These are phyloP conservation scores for Pestalotiopsis sp. DNA, from an alignment of 2,329 filamentous ascomycete species.

Conservation along the genomic window DNA sequence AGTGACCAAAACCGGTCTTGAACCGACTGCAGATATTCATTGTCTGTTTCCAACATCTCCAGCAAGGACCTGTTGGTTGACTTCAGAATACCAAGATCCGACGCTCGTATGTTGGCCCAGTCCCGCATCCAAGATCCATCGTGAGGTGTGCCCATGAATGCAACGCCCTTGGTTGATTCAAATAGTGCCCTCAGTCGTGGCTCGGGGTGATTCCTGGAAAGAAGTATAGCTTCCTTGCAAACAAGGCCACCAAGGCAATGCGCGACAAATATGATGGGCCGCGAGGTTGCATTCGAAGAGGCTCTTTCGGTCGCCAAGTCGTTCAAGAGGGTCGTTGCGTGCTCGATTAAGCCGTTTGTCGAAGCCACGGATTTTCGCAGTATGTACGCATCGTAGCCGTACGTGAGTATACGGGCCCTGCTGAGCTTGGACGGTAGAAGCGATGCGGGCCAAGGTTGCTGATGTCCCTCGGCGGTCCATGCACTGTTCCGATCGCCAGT, in stretches of 20 bases:
- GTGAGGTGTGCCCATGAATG: slow-evolving; percentile 43
- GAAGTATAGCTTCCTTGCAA: slow-evolving; percentile 35
- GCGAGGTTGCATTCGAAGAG: slow-evolving; percentile 19
- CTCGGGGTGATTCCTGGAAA: slow-evolving; percentile 33
- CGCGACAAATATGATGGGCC: slow-evolving; percentile 37
- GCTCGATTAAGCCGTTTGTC: slow-evolving; percentile 28
- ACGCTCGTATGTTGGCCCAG: slow-evolving; percentile 34
- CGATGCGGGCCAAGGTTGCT: slow-evolving; percentile 35
- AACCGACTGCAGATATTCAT: not conserved
- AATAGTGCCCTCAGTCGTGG: slow-evolving; percentile 31
- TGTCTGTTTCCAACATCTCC: slow-evolving; percentile 14
- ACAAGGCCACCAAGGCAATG: slow-evolving; percentile 44
- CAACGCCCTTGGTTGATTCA: slow-evolving; percentile 28
- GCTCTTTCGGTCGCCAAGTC: slow-evolving; percentile 28
- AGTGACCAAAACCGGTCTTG: slow-evolving; percentile 21
- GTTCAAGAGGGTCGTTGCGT: slow-evolving; percentile 33
- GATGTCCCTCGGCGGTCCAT: slow-evolving; percentile 35
- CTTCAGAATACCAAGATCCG: slow-evolving; percentile 31
- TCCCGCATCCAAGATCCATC: slow-evolving; percentile 35
- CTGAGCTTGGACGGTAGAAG: slow-evolving; percentile 33
- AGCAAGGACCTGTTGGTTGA: slow-evolving; percentile 34
- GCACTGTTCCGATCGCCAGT: slow-evolving; percentile 39
- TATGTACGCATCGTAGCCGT: slow-evolving; percentile 41
- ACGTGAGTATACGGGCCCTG: slow-evolving; percentile 39
- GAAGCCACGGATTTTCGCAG: slow-evolving; percentile 20